Conservation (phyloP, 164 flowering plant species). For the Piper betle region DNA sequence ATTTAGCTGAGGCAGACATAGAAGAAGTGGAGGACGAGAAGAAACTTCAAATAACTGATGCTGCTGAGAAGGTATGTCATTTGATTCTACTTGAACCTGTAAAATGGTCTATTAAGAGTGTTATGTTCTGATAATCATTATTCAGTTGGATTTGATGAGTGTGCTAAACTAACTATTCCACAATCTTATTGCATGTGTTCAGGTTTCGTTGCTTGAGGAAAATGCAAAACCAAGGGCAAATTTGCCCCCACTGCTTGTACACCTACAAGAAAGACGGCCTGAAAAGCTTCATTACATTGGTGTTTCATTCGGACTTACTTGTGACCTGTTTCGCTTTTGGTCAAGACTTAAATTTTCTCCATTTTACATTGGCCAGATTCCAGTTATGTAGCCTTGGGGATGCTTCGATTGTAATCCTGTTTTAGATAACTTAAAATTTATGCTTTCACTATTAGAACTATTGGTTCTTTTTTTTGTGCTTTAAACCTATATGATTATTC, state of each 20-base stretch:
- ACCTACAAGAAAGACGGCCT: slow-evolving; percentile 71
- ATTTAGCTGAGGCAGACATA: slow-evolving; percentile 49
- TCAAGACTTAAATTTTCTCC: slow-evolving; percentile 80
- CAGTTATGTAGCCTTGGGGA: slow-evolving; percentile 28
- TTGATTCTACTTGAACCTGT: not conserved
- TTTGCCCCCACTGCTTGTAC: slow-evolving; percentile 81
- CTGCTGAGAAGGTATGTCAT: slow-evolving; percentile 62
- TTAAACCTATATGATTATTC: too few relatives aligned
- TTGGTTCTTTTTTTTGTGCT: too few relatives aligned
- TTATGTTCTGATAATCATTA: not conserved
- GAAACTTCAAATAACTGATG: slow-evolving; percentile 51
- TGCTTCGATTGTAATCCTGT: not conserved
- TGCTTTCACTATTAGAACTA: not conserved
- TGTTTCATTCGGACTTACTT: slow-evolving; percentile 96
- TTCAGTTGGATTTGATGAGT: not conserved
- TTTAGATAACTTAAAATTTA: not conserved
- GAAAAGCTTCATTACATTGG: slow-evolving; percentile 91
- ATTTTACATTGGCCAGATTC: slow-evolving; percentile 69
- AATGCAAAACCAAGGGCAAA: slow-evolving; percentile 59
- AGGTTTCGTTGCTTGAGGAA: slow-evolving; percentile 86
- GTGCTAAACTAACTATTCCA: too few relatives aligned
- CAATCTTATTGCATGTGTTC: slow-evolving; percentile 4
- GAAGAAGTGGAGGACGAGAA: slow-evolving; percentile 28
- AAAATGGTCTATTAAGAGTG: not conserved
- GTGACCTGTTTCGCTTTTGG: slow-evolving; percentile 88